phyloP scores from a whole-genome alignment of 805 yeast species.

The Peterozyma xylosa region DNA sequence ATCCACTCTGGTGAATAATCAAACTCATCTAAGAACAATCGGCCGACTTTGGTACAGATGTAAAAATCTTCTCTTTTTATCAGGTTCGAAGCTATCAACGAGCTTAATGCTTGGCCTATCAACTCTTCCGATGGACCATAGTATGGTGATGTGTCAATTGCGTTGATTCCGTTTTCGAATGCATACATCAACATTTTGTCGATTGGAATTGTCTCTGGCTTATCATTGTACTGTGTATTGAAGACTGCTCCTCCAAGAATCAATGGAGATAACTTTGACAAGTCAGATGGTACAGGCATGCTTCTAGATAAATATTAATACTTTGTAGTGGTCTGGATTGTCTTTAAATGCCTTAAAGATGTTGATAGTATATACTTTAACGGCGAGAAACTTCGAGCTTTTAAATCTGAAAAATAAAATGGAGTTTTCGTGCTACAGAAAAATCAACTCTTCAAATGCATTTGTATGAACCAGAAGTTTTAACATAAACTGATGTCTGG shows the following conservation, averaged over 20 bases:
- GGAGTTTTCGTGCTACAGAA: no score
- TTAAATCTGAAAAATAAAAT: no score
- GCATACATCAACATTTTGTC: slow-evolving; percentile 51
- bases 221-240: slow-evolving; percentile 69
- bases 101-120: slow-evolving; percentile 57
- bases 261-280: slow-evolving; percentile 42
- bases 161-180: slow-evolving; percentile 60
- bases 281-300: slow-evolving; percentile 11
- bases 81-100: slow-evolving; percentile 23
- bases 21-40: slow-evolving; percentile 60
- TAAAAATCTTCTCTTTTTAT: slow-evolving; percentile 56
- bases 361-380: no score
- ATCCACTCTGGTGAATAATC: slow-evolving; percentile 64
- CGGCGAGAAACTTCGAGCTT: no score
- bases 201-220: slow-evolving; percentile 57
- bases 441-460: no score
- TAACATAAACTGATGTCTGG: no score
- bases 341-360: no score
- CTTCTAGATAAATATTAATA: no score
- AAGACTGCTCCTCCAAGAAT: slow-evolving; percentile 86
- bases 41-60: slow-evolving; percentile 82
- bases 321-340: no score
- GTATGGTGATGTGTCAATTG: slow-evolving; percentile 89
- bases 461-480: no score
- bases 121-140: slow-evolving; percentile 83